Conservation (phyloP, 83 land plant genomes). For the Picea abies region DNA sequence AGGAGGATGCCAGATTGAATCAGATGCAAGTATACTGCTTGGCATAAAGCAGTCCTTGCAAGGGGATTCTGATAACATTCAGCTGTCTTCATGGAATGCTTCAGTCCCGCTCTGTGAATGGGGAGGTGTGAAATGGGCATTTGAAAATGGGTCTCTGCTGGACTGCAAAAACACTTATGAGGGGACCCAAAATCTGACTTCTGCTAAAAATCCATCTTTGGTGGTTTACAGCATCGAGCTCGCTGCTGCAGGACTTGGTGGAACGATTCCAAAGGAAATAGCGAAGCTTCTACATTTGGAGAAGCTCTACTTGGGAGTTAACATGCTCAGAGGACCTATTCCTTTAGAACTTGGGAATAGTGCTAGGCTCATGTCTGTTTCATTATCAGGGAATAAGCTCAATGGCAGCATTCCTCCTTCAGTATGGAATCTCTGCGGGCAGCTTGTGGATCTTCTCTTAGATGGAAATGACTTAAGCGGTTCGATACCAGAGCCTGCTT, state of each 20-base stretch:
- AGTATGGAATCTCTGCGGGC: conserved; percentile 77
- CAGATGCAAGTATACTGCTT: conserved; percentile 16
- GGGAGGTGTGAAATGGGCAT: conserved; percentile 64
- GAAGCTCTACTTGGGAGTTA: conserved; percentile 55
- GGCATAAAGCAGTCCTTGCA: conserved; percentile 49
- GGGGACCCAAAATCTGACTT: conserved; percentile 29
- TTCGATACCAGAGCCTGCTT: conserved; percentile 52
- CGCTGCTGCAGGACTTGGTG: conserved; percentile 68
- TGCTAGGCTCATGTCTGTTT: conserved; percentile 51
- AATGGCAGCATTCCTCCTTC: conserved; percentile 60
- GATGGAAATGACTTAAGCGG: conserved; percentile 55
- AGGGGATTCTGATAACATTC: conserved; percentile 43
- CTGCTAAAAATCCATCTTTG: conserved; percentile 40
- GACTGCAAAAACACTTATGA: conserved; percentile 36
- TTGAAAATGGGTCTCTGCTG: conserved; percentile 40
- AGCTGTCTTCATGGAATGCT: conserved; percentile 61
- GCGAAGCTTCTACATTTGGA: conserved; percentile 48
- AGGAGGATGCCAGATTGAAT: conserved; percentile 10
- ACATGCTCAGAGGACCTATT: conserved; percentile 54
- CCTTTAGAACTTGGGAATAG: conserved; percentile 79
- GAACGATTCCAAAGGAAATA: conserved; percentile 63
- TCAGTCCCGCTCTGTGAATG: conserved; percentile 65
- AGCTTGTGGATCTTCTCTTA: conserved; percentile 49
- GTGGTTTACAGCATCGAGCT: conserved; percentile 60
- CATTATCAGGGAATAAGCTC: conserved; percentile 48